Conservation (phyloP, 208 protist genomes). For the Strigomonas culicis region DNA sequence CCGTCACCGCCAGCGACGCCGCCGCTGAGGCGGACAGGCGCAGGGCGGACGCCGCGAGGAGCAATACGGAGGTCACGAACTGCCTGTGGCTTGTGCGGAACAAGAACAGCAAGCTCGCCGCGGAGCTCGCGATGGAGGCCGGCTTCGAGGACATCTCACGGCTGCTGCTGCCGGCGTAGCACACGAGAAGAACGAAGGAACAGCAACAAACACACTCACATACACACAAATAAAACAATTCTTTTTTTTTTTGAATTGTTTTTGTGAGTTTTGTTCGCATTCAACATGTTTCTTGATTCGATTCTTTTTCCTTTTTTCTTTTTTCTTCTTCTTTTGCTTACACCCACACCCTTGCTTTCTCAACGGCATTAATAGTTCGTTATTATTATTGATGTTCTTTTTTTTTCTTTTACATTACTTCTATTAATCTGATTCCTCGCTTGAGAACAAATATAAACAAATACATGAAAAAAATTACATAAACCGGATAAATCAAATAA, state of each 20-base stretch:
- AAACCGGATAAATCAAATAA: neutral
- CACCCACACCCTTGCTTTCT: neutral
- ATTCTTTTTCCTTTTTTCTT: neutral
- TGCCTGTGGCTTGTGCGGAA: neutral
- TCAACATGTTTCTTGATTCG: conserved; percentile 10
- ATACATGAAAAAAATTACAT: neutral
- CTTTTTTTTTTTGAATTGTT: neutral
- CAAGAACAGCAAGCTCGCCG: conserved; percentile 43
- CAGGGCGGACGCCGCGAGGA: no score
- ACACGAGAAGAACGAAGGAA: neutral
- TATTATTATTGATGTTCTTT: conserved; percentile 1
- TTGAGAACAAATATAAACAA: conserved; percentile 3
- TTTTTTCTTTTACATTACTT: conserved; percentile 5
- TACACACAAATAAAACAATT: conserved; percentile 2
- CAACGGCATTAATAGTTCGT: neutral
- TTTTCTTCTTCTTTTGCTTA: neutral
- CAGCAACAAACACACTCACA: neutral
- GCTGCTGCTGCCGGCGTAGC: conserved; percentile 40
- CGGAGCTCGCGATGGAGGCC: conserved; percentile 65
- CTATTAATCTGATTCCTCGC: conserved; percentile 4
- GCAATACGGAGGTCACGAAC: no score
- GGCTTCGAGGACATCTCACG: conserved; percentile 55
- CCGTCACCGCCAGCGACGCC: conserved; percentile 41
- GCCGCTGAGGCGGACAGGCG: no score
- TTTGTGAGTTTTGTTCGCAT: neutral